phyloP scores from a whole-genome alignment of 129 eudicot species.

The Apium graveolens region DNA sequence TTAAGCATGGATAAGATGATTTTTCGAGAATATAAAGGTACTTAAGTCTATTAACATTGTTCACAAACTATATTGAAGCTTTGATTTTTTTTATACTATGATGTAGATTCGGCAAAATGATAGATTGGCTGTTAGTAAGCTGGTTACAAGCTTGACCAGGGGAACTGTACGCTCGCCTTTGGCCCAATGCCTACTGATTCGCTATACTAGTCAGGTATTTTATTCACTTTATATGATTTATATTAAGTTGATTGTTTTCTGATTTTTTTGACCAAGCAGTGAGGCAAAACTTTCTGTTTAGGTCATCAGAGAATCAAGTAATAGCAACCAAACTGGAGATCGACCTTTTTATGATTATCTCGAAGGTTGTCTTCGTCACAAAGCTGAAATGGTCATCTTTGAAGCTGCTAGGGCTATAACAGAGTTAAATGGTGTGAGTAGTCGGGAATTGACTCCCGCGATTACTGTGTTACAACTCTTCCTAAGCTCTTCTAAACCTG shows the following conservation, averaged over 20 bases:
- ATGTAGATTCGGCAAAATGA: constrained; percentile 92
- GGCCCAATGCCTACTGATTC: constrained; percentile 92
- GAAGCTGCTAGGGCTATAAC: constrained; percentile 97
- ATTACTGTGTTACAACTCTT: constrained; percentile 93
- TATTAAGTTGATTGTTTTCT: constrained; percentile 4
- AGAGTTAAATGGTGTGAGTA: constrained; percentile 81
- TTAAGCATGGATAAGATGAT: background rate
- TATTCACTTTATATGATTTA: background rate
- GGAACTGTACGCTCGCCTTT: constrained; percentile 92
- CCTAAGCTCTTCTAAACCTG: constrained; percentile 91
- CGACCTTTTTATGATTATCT: constrained; percentile 95
- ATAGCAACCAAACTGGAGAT: constrained; percentile 69
- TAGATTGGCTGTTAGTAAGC: constrained; percentile 90
- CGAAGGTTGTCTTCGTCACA: constrained; percentile 94
- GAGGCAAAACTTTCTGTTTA: constrained; percentile 14
- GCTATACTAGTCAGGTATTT: constrained; percentile 80
- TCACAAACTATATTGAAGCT: background rate
- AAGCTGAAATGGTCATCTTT: constrained; percentile 98
- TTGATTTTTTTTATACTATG: constrained; percentile 7
- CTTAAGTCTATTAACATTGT: background rate
- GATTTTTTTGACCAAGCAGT: constrained; percentile 5
- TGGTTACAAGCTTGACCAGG: constrained; percentile 91
- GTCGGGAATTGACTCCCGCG: constrained; percentile 91
- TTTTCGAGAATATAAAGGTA: background rate
- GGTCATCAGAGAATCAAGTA: constrained; percentile 87